Base-by-base conservation (phyloP, 306 rosid species). In the Trifolium repens region DNA sequence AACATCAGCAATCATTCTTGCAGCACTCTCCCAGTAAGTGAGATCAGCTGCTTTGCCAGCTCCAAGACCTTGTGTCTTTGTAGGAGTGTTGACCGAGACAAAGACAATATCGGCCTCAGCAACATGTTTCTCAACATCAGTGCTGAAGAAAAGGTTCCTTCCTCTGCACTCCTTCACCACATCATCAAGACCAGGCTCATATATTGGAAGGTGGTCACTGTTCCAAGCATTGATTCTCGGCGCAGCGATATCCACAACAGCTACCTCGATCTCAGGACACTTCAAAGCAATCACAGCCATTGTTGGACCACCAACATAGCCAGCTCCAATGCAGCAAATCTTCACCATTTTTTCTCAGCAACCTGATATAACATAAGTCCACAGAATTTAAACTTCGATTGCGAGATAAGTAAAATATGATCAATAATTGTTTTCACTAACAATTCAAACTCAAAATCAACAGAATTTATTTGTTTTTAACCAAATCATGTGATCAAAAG, bases 1-100 rank as follows among this genome's bases (percentile, higher is more conserved):
- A 5, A 93, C 96, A 78, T 93, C 98, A 1, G 98, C 98, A 35
- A 93, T 93, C 98, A 90, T 93, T 27, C 98, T 82, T 59, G 98
- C 98, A 67, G 96, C 96, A 15, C 98, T 93, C 82, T 93, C 98
- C 98, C 98, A 93, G 8, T 93, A 93, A 62, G 98, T 93, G 4
- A 93, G 87, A 84, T 93, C 96, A 19, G 98, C 98, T 1, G 98
- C 98, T 73, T 93, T 93, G 35, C 98, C 98, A 26, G 98, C 98
- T 30, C 98, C 96, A 68, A 93, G 94, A 13, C 98, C 97, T 78
- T 84, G 93, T 59, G 98, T 93, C 62, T 93, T 93, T 2, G 98
- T 93, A 1, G 98, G 98, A 4, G 98, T 93, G 83, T 93, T 93
- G 35, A 93, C 98, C 0, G 98, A 93, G n/a, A 93, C 98, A 79